Evolutionary conservation across 2,329 filamentous ascomycete species (phyloP).

Genomic region (Orbilia brochopaga): DNA sequence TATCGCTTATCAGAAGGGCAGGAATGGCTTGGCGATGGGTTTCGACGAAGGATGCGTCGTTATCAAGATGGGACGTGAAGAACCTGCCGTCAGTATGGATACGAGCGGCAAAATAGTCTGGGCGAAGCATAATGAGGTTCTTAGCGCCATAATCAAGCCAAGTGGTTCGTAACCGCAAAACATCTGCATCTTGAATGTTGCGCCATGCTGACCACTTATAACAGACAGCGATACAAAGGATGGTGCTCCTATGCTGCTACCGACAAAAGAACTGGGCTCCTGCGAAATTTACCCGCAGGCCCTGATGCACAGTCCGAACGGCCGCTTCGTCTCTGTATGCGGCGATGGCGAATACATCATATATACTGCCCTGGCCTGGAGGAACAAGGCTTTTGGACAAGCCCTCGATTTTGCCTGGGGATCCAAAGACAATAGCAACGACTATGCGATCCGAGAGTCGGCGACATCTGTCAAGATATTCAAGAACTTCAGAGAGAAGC

Average conservation of each 20-base stretch:
- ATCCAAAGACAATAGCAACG: constrained; percentile 95
- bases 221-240: constrained; percentile 82
- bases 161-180: constrained; percentile 62
- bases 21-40: constrained; percentile 91
- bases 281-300: constrained; percentile 98
- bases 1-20: constrained; percentile 91
- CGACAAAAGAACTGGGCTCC: constrained; percentile 91
- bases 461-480: constrained; percentile 94
- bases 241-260: constrained; percentile 80
- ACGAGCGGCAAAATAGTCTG: constrained; percentile 93
- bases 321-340: constrained; percentile 84
- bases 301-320: constrained; percentile 92
- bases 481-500: constrained; percentile 95
- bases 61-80: constrained; percentile 95
- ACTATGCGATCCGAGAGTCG: constrained; percentile 96
- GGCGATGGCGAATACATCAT: constrained; percentile 99
- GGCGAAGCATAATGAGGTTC: constrained; percentile 92
- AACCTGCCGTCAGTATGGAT: constrained; percentile 98
- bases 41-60: constrained; percentile 98
- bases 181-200: constrained; percentile 5
- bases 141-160: constrained; percentile 93
- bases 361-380: constrained; percentile 93
- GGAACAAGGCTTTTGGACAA: constrained; percentile 96
- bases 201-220: constrained; percentile 13
- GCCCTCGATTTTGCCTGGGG: constrained; percentile 97